Base-by-base conservation (phyloP, 1,284 basidiomycete species). In the Heliocybe sulcata region DNA sequence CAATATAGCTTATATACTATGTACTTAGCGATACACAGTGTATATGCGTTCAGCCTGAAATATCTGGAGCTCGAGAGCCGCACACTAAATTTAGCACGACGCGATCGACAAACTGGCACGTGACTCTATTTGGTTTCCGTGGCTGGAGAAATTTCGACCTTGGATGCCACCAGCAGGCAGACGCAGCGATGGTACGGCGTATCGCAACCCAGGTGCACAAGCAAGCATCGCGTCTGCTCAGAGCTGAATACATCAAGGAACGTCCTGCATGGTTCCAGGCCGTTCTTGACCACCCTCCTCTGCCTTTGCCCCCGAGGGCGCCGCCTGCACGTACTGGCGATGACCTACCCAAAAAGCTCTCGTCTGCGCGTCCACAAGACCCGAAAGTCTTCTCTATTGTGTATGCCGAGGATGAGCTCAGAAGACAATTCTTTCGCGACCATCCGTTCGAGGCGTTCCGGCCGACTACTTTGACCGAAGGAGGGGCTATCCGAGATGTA, bases 371-470 rank as follows among this genome's bases (percentile, higher is more conserved):
- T 4, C 52, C 31, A 26, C 33, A 45, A 14, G 61, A 81, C 57
- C 74, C 79, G 12, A 73, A 74, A 12, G 84, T 90, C 0, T 63
- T 81, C 56, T 79, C 82, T 10, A 81, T 98, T 57, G 77, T 81
- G 51, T 98, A 96, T 69, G 63, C 90, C 27, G 92, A 95, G 67
- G 96, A 99, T 71, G 77, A 81, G 57, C 76, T 98, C 54, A 84
- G 96, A 48, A 77, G 84, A 54, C 92, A 93, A 69, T 99, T 99
- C 79, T 98, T 95, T 76, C 77, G 80, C 54, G 96, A 99, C 72
- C 95, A 98, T 67, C 94, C 96, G 1, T 98, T 98, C 68, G 95
- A 99, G 72, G 88, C 92, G 1, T 90, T 95, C 69, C 80, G 94
- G 42, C 86, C 93, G 1, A 77, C 80, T 14, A 86, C 81, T 11